A percentile compares a stretch with the other conserved stretches of the same genome.
These are phyloP conservation scores for Pharnaceum exiguum DNA, from an alignment of 148 eudicot species.

Conservation along the genomic window DNA sequence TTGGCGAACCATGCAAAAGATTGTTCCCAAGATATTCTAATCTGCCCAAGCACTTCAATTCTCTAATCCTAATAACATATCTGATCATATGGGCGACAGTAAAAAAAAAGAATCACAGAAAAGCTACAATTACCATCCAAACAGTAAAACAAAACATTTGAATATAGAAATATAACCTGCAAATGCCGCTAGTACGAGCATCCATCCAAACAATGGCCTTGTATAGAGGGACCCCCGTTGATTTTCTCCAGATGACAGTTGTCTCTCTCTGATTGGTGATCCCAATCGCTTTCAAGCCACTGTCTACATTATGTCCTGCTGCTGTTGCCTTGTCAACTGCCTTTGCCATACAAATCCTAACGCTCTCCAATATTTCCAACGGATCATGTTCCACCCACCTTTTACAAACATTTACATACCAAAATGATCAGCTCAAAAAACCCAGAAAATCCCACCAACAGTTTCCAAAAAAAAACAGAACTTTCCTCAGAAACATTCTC, in stretches of 20 bases:
- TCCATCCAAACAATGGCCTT: slow-evolving; percentile 99
- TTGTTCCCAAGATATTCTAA: too few relatives aligned
- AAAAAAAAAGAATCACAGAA: background rate
- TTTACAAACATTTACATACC: background rate
- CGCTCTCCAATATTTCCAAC: slow-evolving; percentile 95
- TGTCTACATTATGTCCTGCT: slow-evolving; percentile 73
- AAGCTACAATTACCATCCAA: background rate
- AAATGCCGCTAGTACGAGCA: slow-evolving; percentile 83
- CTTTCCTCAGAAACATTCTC: slow-evolving; percentile 3
- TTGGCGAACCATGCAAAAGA: too few relatives aligned
- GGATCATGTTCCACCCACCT: slow-evolving; percentile 99
- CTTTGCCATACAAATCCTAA: slow-evolving; percentile 69
- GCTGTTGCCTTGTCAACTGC: slow-evolving; percentile 96
- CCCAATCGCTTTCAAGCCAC: slow-evolving; percentile 88
- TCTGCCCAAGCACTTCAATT: too few relatives aligned
- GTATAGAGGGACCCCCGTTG: slow-evolving; percentile 75
- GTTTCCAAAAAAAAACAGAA: background rate
- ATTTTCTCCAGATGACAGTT: slow-evolving; percentile 87
- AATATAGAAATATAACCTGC: slow-evolving; percentile 63
- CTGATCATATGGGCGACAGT: too few relatives aligned
- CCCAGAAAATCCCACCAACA: slow-evolving; percentile 12
- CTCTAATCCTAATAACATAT: too few relatives aligned
- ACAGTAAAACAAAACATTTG: background rate
- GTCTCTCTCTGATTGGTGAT: slow-evolving; percentile 98
- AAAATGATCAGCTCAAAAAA: background rate